These are phyloP conservation scores for Solanum chacoense DNA, from an alignment of 305 asterid genomes.

Conservation along the genomic window DNA sequence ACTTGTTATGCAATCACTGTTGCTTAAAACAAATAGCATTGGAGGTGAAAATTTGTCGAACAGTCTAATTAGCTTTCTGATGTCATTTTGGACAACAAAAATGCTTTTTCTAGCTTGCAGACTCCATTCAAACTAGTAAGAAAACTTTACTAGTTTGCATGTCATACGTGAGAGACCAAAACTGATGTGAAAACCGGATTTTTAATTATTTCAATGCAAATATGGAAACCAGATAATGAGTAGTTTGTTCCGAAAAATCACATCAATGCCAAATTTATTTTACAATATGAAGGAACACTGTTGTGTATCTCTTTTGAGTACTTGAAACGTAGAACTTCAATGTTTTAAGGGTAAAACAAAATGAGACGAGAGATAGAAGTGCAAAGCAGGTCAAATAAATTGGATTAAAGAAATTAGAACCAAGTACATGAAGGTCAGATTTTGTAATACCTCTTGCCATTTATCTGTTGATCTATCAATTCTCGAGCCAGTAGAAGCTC, in stretches of 20 bases:
- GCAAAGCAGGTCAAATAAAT: background rate
- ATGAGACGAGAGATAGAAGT: background rate
- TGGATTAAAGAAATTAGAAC: background rate
- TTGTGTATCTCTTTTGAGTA: background rate
- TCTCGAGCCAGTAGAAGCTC: conserved; percentile 29
- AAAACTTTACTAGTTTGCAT: background rate
- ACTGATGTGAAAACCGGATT: background rate
- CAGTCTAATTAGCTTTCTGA: background rate
- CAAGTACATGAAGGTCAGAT: background rate
- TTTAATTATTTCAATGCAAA: background rate
- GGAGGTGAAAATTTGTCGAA: background rate
- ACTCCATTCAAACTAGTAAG: background rate
- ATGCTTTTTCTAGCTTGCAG: background rate
- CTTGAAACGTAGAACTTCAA: background rate
- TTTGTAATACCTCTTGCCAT: conserved; percentile 40
- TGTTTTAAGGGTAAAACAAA: background rate
- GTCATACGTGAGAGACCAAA: background rate
- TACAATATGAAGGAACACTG: background rate
- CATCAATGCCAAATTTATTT: background rate
- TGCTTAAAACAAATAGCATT: background rate
- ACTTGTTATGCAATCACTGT: background rate
- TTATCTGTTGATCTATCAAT: conserved; percentile 43
- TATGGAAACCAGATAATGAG: background rate
- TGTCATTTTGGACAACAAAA: background rate
- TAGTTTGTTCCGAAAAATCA: background rate